These are phyloP conservation scores for Salvia miltiorrhiza DNA, from an alignment of 257 asterid species.

Conservation along the genomic window DNA sequence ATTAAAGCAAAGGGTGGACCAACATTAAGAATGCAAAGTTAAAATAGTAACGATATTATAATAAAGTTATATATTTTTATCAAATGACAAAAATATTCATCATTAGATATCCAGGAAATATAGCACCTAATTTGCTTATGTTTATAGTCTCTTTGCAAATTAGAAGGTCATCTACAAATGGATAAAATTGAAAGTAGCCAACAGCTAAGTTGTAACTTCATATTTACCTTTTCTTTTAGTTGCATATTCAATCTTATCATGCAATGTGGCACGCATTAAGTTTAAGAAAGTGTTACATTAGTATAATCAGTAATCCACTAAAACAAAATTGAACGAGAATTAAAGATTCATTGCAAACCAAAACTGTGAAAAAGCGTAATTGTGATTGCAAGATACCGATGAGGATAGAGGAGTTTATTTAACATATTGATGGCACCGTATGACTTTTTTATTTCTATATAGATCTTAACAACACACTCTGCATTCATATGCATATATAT, in stretches of 20 bases:
- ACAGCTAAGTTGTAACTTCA: not conserved
- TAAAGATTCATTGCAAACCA: not conserved
- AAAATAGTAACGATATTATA: not conserved
- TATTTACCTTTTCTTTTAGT: not conserved
- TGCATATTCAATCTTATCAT: not conserved
- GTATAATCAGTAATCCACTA: not conserved
- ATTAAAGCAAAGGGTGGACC: not conserved
- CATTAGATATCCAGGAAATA: not conserved
- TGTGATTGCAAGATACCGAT: not conserved
- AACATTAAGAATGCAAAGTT: not conserved
- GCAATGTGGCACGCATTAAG: not conserved
- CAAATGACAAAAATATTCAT: not conserved
- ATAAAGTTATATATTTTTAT: not conserved
- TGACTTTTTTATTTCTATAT: not conserved
- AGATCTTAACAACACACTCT: not conserved
- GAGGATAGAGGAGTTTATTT: not conserved
- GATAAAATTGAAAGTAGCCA: not conserved
- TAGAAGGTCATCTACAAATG: not conserved
- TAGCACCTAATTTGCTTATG: not conserved
- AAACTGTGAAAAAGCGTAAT: not conserved
- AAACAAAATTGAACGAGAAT: not conserved
- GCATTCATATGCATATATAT: not conserved
- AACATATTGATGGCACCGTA: not conserved
- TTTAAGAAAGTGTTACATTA: not conserved
- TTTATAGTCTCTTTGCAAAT: not conserved